Evolutionary conservation across 2,329 filamentous ascomycete genomes (phyloP).

Genomic region (Biscogniauxia sp.): DNA sequence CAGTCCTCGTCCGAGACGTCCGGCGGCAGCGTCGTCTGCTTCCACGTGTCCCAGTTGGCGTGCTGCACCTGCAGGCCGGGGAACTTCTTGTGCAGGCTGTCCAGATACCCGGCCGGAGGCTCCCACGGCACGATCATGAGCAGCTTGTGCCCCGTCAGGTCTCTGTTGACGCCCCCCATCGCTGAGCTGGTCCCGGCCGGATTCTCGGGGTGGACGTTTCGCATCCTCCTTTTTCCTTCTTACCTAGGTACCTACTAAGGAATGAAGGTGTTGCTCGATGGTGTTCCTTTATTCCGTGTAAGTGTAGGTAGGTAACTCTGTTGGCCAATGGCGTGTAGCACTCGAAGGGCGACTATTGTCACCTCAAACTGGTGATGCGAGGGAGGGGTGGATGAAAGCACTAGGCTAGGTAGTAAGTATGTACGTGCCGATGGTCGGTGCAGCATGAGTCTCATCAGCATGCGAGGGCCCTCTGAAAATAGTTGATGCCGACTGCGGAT

Average conservation of each 20-base stretch:
- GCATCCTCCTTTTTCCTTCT: slow-evolving; percentile 2
- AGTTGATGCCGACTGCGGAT: not conserved
- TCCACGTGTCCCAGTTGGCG: slow-evolving; percentile 31
- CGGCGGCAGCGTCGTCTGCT: slow-evolving; percentile 23
- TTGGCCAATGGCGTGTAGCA: too few relatives aligned
- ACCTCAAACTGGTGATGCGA: not conserved
- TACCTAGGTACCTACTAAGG: too few relatives aligned
- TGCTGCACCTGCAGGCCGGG: slow-evolving; percentile 43
- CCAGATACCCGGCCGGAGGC: slow-evolving; percentile 34
- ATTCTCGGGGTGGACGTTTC: slow-evolving; percentile 5
- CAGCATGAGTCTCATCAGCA: too few relatives aligned
- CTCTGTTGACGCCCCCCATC: slow-evolving; percentile 11
- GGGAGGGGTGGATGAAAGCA: not conserved
- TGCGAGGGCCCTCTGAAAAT: not conserved
- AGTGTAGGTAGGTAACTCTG: too few relatives aligned
- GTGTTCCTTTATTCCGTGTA: too few relatives aligned
- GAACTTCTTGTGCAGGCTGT: slow-evolving; percentile 38
- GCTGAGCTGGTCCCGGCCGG: slow-evolving; percentile 1
- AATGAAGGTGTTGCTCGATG: too few relatives aligned
- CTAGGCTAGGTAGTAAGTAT: too few relatives aligned
- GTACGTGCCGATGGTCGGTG: too few relatives aligned
- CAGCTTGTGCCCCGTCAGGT: slow-evolving; percentile 48
- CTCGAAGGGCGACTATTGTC: too few relatives aligned
- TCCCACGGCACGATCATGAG: slow-evolving; percentile 38
- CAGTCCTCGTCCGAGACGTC: slow-evolving; percentile 38